A percentile compares a stretch with the other conserved stretches of the same genome.
Evolutionary conservation across 768 basidiomycete species (phyloP).

Genomic region (Naganishia kalamii): DNA sequence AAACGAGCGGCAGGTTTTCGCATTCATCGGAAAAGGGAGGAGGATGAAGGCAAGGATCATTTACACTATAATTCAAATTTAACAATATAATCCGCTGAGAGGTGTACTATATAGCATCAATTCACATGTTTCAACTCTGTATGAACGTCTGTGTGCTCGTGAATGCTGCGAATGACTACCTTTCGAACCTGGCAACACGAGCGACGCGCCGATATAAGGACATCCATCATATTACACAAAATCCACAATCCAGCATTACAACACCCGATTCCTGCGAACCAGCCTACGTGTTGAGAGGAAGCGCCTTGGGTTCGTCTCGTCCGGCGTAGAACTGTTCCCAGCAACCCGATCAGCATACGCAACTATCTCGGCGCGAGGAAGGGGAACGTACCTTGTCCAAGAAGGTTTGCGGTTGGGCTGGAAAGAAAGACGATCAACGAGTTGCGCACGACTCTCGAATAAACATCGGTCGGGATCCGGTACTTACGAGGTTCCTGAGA

Average conservation of each 20-base stretch:
- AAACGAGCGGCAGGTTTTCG: too few relatives aligned
- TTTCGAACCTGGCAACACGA: too few relatives aligned
- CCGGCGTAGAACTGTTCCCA: slow-evolving; percentile 38
- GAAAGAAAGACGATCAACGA: not conserved
- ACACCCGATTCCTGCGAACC: not conserved
- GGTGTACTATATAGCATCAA: too few relatives aligned
- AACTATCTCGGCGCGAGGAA: not conserved
- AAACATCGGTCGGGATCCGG: not conserved
- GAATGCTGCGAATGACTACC: too few relatives aligned
- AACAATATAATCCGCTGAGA: too few relatives aligned
- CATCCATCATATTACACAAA: not conserved
- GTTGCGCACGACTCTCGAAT: not conserved
- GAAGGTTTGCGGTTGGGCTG: slow-evolving; percentile 42
- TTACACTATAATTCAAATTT: too few relatives aligned
- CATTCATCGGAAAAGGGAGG: too few relatives aligned
- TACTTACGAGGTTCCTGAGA: slow-evolving; percentile 21
- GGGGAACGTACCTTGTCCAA: slow-evolving; percentile 36
- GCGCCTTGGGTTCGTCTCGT: slow-evolving; percentile 40
- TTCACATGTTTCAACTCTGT: too few relatives aligned
- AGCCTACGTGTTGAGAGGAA: not conserved
- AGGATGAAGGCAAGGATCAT: too few relatives aligned
- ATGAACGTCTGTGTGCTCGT: too few relatives aligned
- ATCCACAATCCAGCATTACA: not conserved
- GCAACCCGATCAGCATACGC: not conserved
- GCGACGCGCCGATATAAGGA: too few relatives aligned